These are phyloP conservation scores for Zopfia rhizophila DNA, from an alignment of 2,329 filamentous ascomycete genomes.

Conservation along the genomic window DNA sequence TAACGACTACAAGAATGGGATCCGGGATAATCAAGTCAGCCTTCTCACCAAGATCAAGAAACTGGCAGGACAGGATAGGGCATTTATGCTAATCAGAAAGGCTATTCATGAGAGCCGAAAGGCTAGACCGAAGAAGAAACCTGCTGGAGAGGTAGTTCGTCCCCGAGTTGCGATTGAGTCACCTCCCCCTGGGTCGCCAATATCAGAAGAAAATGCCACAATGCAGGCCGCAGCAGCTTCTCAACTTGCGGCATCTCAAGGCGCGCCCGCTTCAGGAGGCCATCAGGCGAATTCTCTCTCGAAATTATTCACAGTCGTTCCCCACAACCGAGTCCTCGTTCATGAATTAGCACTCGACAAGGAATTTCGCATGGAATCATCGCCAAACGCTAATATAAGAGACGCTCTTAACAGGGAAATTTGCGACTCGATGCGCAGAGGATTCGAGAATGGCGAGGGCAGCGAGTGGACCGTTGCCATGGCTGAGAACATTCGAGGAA, in stretches of 20 bases:
- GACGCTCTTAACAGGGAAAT: constrained; percentile 69
- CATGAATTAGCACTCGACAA: constrained; percentile 84
- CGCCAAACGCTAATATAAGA: constrained; percentile 66
- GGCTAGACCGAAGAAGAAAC: constrained; percentile 71
- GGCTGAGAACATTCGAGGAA: constrained; percentile 75
- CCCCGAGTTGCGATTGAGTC: constrained; percentile 70
- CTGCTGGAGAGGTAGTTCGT: constrained; percentile 72
- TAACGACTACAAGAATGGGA: constrained; percentile 80
- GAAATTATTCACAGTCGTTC: constrained; percentile 69
- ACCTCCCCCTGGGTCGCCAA: constrained; percentile 34
- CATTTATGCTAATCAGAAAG: constrained; percentile 77
- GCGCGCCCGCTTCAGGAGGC: constrained; percentile 32
- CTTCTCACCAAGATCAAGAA: constrained; percentile 83
- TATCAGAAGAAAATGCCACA: constrained; percentile 49
- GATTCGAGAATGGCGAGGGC: constrained; percentile 71
- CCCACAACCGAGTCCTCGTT: constrained; percentile 77
- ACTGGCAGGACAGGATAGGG: constrained; percentile 76
- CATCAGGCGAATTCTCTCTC: constrained; percentile 57
- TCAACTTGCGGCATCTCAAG: constrained; percentile 35
- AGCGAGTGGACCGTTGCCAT: constrained; percentile 76
- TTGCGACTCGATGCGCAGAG: constrained; percentile 69
- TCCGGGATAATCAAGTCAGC: constrained; percentile 82
- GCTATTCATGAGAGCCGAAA: constrained; percentile 78
- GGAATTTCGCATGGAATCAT: constrained; percentile 75
- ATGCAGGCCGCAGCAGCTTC: constrained; percentile 40